A percentile compares a stretch with the other conserved stretches of the same genome.
These are phyloP conservation scores for Lichtheimia corymbifera DNA, from an alignment of 371 early-diverging fungal genomes.

Conservation along the genomic window DNA sequence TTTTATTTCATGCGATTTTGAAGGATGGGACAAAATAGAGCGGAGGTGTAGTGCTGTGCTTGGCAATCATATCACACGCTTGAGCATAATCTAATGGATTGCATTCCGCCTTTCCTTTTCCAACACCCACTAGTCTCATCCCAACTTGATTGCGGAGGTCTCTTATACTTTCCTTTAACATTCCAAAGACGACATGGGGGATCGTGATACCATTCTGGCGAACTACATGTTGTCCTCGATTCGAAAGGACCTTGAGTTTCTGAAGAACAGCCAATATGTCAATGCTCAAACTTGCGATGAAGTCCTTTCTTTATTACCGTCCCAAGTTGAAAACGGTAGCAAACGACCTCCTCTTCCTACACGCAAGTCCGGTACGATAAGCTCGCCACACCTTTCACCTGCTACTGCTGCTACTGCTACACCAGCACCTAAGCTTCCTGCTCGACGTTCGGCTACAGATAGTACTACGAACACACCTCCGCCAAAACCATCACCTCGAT, in stretches of 20 bases:
- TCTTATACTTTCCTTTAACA: too few relatives aligned
- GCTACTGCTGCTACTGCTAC: conserved; percentile 5
- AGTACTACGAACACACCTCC: not conserved
- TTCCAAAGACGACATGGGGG: conserved; percentile 9
- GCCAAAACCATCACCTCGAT: conserved; percentile 11
- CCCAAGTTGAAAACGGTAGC: not conserved
- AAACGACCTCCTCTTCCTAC: conserved; percentile 42
- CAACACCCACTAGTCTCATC: too few relatives aligned
- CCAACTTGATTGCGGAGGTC: too few relatives aligned
- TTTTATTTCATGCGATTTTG: too few relatives aligned
- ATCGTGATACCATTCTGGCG: conserved; percentile 23
- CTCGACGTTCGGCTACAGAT: conserved; percentile 19
- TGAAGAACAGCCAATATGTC: conserved; percentile 43
- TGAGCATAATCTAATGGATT: too few relatives aligned
- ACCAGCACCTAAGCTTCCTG: conserved; percentile 38
- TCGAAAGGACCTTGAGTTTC: conserved; percentile 38
- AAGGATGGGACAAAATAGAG: too few relatives aligned
- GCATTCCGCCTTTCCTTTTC: too few relatives aligned
- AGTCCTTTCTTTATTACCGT: conserved; percentile 36
- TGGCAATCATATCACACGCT: too few relatives aligned
- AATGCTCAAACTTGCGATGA: conserved; percentile 35
- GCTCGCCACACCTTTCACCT: not conserved
- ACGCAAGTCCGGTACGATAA: conserved; percentile 32
- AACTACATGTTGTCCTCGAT: conserved; percentile 47
- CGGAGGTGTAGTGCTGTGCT: too few relatives aligned